These are phyloP conservation scores for Solanum chiquidenum DNA, from an alignment of 257 asterid genomes.

Conservation along the genomic window DNA sequence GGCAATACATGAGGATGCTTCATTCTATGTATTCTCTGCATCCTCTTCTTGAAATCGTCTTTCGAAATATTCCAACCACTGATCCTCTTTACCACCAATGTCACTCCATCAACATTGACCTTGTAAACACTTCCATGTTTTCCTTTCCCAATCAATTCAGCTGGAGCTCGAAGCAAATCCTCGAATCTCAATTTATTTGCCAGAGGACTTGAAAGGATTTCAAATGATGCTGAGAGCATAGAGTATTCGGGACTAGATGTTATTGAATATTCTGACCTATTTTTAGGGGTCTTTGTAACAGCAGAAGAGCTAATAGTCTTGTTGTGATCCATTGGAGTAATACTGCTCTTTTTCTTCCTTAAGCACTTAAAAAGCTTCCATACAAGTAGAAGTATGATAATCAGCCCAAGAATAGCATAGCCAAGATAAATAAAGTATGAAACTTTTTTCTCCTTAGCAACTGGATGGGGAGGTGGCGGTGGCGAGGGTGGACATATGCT, in stretches of 20 bases:
- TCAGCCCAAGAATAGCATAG: conserved; percentile 36
- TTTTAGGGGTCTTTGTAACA: conserved; percentile 33
- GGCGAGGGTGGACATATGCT: conserved; percentile 39
- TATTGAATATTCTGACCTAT: conserved; percentile 58
- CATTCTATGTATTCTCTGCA: conserved; percentile 34
- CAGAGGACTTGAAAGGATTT: conserved; percentile 30
- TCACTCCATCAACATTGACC: conserved; percentile 29
- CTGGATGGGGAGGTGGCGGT: conserved; percentile 3
- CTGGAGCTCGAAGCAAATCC: conserved; percentile 64
- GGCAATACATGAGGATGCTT: conserved; percentile 51
- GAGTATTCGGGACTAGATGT: conserved; percentile 41
- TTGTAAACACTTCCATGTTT: conserved; percentile 52
- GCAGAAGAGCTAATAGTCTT: conserved; percentile 32
- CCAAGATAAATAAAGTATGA: conserved; percentile 46
- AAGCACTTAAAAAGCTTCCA: conserved; percentile 12
- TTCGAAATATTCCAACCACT: conserved; percentile 46
- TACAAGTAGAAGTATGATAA: conserved; percentile 19
- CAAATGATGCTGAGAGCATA: conserved; percentile 38
- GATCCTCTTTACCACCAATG: conserved; percentile 59
- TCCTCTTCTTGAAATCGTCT: conserved; percentile 49
- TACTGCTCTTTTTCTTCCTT: not conserved
- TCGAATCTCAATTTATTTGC: conserved; percentile 41
- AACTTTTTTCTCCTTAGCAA: conserved; percentile 3
- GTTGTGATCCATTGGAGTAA: not conserved
- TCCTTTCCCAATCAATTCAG: conserved; percentile 54